Conservation (phyloP, 768 basidiomycete species). For the Neoboletus magnificus region DNA sequence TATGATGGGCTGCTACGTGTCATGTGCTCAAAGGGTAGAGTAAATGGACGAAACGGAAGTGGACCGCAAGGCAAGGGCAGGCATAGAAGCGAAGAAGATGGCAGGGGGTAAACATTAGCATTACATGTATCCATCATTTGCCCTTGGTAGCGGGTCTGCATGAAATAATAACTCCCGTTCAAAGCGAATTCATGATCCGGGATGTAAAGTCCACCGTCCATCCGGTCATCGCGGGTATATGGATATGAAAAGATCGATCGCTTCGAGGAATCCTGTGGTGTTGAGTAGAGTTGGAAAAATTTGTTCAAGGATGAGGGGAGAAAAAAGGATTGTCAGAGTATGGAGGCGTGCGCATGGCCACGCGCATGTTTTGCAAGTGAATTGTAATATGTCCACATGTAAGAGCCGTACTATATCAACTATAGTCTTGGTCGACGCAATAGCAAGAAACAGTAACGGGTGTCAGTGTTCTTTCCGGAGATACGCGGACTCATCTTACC, state of each 20-base stretch:
- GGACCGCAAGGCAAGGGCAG: constrained; percentile 19
- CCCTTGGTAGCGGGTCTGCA: constrained; percentile 7
- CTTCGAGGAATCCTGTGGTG: background rate
- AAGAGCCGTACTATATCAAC: constrained; percentile 19
- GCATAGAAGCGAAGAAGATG: constrained; percentile 25
- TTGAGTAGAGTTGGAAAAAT: constrained; percentile 19
- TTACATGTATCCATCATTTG: constrained; percentile 11
- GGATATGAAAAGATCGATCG: constrained; percentile 32
- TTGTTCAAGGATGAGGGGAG: constrained; percentile 13
- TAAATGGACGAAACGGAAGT: constrained; percentile 25
- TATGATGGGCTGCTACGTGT: constrained; percentile 26
- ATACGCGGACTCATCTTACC: constrained; percentile 29
- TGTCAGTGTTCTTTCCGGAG: constrained; percentile 26
- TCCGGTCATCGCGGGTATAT: constrained; percentile 31
- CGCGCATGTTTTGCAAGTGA: constrained; percentile 12
- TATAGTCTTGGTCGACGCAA: constrained; percentile 3
- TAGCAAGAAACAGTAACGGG: constrained; percentile 6
- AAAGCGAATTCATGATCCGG: constrained; percentile 29
- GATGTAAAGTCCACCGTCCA: constrained; percentile 18
- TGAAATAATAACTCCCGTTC: constrained; percentile 7
- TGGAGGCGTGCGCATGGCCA: constrained; percentile 2
- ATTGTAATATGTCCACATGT: constrained; percentile 9
- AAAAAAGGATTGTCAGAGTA: background rate
- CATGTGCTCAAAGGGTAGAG: constrained; percentile 25
- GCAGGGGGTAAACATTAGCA: constrained; percentile 16